Evolutionary conservation across 768 basidiomycete species (phyloP).

Genomic region (Serendipita sp.): DNA sequence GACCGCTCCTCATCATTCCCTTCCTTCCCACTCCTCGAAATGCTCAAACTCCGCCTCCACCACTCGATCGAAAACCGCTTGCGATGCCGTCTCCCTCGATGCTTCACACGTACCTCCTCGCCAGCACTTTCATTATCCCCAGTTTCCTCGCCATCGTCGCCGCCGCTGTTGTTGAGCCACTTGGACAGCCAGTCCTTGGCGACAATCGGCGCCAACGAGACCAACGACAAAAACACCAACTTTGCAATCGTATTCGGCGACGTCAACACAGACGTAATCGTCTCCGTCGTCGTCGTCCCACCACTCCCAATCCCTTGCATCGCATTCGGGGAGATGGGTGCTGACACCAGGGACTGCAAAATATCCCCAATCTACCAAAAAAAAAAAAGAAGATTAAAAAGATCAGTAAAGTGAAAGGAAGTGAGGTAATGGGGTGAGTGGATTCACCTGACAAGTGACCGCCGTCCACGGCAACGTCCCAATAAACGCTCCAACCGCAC

Average conservation of each 20-base stretch:
- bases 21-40: neutral
- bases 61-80: neutral
- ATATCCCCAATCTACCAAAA: constrained; percentile 62
- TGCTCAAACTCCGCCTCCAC: neutral
- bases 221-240: constrained; percentile 62
- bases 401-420: constrained; percentile 18
- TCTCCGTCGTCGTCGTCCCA: constrained; percentile 40
- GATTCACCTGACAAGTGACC: constrained; percentile 76
- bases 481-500: constrained; percentile 68
- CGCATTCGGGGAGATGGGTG: constrained; percentile 25
- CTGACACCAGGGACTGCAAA: constrained; percentile 62
- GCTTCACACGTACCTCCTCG: constrained; percentile 13
- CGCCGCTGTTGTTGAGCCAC: constrained; percentile 29
- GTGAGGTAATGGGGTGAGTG: too few species aligned
- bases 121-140: constrained; percentile 18
- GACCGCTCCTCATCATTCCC: neutral
- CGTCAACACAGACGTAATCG: constrained; percentile 69
- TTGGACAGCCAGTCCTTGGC: constrained; percentile 49
- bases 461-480: constrained; percentile 81
- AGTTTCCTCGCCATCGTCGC: constrained; percentile 20
- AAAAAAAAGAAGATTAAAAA: constrained; percentile 9
- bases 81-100: neutral
- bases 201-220: constrained; percentile 79
- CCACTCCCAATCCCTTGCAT: constrained; percentile 13
- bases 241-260: constrained; percentile 75